Conservation (phyloP, 2,329 filamentous ascomycete species). For the Stachybotrys elegans region DNA sequence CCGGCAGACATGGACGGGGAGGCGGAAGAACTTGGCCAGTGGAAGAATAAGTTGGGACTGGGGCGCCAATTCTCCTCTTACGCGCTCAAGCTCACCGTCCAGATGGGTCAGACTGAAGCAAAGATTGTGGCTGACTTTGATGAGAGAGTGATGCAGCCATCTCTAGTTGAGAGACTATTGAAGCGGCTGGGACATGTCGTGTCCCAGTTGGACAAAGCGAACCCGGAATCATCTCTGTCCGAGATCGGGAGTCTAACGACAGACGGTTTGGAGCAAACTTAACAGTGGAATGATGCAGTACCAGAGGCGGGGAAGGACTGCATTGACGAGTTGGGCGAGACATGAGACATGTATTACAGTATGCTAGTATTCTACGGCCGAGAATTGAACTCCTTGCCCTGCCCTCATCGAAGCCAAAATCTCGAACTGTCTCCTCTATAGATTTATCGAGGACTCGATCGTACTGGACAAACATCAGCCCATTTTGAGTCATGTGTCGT, state of each 20-base stretch:
- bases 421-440: too few relatives aligned
- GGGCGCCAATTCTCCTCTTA: slow-evolving; percentile 3
- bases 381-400: too few relatives aligned
- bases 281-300: slow-evolving; percentile 1
- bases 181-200: slow-evolving; percentile 2
- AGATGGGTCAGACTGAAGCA: slow-evolving; percentile 3
- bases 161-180: background rate
- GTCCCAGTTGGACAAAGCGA: background rate
- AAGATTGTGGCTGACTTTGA: slow-evolving; percentile 18
- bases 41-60: background rate
- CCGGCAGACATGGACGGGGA: too few relatives aligned
- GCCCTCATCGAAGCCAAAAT: too few relatives aligned
- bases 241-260: background rate
- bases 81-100: background rate
- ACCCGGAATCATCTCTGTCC: background rate
- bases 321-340: too few relatives aligned
- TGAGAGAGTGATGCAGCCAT: slow-evolving; percentile 11
- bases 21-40: background rate
- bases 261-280: background rate
- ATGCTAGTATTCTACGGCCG: too few relatives aligned
- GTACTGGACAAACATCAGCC: too few relatives aligned
- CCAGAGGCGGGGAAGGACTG: background rate
- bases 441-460: too few relatives aligned
- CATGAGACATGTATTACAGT: too few relatives aligned
- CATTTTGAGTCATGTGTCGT: too few relatives aligned